phyloP scores from a whole-genome alignment of 768 basidiomycete species.

The Inosperma sp. region DNA sequence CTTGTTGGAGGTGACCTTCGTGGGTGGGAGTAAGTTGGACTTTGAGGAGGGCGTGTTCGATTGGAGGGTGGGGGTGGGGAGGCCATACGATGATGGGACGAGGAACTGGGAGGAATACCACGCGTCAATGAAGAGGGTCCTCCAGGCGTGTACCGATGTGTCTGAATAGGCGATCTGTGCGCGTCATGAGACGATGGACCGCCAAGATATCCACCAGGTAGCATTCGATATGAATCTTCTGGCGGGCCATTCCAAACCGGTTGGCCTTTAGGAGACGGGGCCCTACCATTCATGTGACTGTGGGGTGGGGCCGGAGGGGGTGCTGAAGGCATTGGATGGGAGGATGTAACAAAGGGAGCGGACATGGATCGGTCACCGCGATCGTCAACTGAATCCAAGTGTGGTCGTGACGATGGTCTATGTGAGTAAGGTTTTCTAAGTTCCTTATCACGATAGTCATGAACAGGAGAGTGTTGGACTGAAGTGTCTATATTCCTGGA shows the following conservation, averaged over 20 bases:
- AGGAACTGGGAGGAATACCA: background rate
- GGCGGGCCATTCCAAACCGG: background rate
- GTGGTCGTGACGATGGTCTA: slow-evolving; percentile 37
- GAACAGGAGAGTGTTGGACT: slow-evolving; percentile 15
- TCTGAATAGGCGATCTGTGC: background rate
- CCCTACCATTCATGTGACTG: slow-evolving; percentile 17
- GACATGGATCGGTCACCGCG: slow-evolving; percentile 51
- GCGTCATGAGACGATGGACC: background rate
- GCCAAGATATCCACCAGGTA: background rate
- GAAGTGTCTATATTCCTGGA: background rate
- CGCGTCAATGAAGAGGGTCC: too few relatives aligned
- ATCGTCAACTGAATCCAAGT: slow-evolving; percentile 33
- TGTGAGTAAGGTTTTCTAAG: slow-evolving; percentile 18
- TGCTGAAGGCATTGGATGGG: slow-evolving; percentile 35
- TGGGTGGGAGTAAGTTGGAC: slow-evolving; percentile 20
- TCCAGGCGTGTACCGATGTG: slow-evolving; percentile 4
- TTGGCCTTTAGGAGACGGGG: slow-evolving; percentile 1
- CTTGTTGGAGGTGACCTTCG: slow-evolving; percentile 23
- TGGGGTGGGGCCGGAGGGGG: slow-evolving; percentile 27
- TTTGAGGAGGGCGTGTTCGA: slow-evolving; percentile 25
- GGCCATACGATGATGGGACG: slow-evolving; percentile 21
- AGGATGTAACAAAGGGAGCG: slow-evolving; percentile 50
- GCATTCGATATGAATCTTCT: background rate
- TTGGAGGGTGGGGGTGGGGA: slow-evolving; percentile 25
- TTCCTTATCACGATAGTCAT: slow-evolving; percentile 23